A percentile compares a stretch with the other conserved stretches of the same genome.
Conservation (phyloP, 2,329 filamentous ascomycete genomes). For the Diaporthe citri region DNA sequence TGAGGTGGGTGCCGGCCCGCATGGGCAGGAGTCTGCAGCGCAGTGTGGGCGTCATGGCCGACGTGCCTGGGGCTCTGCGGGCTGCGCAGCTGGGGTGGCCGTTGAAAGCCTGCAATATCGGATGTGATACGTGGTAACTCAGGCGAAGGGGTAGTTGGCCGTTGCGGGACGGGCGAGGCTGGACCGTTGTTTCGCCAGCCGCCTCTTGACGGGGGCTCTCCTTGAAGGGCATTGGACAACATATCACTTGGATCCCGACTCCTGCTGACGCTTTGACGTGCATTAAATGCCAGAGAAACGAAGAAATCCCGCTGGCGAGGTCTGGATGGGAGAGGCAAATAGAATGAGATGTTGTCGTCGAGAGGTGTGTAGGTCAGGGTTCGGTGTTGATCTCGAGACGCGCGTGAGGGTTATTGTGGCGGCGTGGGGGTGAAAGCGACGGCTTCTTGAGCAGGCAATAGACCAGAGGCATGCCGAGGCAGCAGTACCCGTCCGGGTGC, state of each 20-base stretch:
- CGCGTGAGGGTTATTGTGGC: background rate
- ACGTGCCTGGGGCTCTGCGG: background rate
- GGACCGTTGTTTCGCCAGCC: conserved; percentile 12
- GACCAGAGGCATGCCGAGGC: background rate
- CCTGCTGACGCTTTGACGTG: background rate
- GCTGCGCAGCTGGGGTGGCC: background rate
- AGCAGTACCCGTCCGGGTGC: too few species aligned
- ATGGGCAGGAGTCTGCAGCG: background rate
- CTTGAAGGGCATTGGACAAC: conserved; percentile 15
- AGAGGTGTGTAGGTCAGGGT: conserved; percentile 9
- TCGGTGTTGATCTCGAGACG: background rate
- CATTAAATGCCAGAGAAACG: background rate
- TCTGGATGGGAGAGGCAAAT: background rate
- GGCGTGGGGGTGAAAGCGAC: background rate
- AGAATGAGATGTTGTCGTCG: background rate
- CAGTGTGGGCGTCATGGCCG: conserved; percentile 4
- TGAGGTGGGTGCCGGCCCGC: background rate
- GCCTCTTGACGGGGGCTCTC: conserved; percentile 8
- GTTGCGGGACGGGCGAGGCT: conserved; percentile 20
- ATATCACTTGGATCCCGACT: conserved; percentile 8
- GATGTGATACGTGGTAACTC: conserved; percentile 28
- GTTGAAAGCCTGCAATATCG: conserved; percentile 8
- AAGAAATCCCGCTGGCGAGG: background rate
- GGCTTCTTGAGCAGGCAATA: conserved; percentile 4
- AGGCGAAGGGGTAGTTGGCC: conserved; percentile 7